Base-by-base conservation (phyloP, 2,329 filamentous ascomycete genomes). In the Didymella lethalis region DNA sequence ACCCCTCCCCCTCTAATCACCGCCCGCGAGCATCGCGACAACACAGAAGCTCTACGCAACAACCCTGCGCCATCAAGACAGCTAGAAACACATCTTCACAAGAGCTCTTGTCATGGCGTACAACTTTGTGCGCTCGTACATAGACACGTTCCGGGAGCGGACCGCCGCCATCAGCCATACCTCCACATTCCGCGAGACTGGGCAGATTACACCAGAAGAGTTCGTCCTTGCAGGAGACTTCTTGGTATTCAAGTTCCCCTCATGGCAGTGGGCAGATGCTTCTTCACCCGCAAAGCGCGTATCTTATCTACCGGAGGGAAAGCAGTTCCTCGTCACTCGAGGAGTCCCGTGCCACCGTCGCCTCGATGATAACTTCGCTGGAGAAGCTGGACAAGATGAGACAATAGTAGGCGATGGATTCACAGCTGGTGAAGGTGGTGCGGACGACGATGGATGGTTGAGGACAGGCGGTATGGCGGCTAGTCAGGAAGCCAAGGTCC, bases 181-280 rank as follows among this genome's bases (percentile, higher is more conserved):
- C 51, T 98, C 94, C 3, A 98, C 92, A 65, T 99, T 99, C 80
- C 91, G 94, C 70, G 86, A 87, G 71, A 97, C 93, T 4, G 95
- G 95, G 66, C 91, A 98, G 81, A 95, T 99, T 79, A 98, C 94
- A 0, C 94, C 94, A 18, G 94, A 97, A 74, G 95, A 99, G 84
- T 99, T 99, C 78, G 85, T 97, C 49, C 90, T 91, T 4, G 95
- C 95, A 3, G 95, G 95, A 70, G 95, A 99, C 82, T 99, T 98
- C 77, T 88, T 99, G 36, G 93, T 97, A 73, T 97, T 96, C 88
- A 98, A 97, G 83, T 99, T 99, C 80, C 95, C 94, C 8, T 96
- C 94, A 58, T 99, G 95, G 95, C 90, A 92, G 48, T 99, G 95
- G 95, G 88, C 90, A 65, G 92, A 95, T 71, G 93, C 94, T 66